phyloP scores from a whole-genome alignment of 1,284 basidiomycete species.

The Trichosporon inkin region DNA sequence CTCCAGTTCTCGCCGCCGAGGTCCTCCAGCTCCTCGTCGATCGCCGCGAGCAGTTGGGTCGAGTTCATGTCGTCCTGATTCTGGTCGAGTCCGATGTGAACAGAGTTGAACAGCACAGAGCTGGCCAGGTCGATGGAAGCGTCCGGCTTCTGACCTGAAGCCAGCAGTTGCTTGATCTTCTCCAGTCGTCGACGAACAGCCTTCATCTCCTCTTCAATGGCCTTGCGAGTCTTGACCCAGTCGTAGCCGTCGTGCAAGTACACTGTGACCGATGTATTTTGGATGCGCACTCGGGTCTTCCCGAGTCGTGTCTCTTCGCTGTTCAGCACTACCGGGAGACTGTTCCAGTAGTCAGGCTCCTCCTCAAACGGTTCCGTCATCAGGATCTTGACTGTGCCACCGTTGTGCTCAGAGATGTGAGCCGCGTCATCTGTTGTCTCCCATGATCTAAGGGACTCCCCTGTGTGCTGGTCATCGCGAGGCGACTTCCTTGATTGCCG shows the following conservation, averaged over 20 bases:
- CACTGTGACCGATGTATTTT: constrained; percentile 62
- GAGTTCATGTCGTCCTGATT: constrained; percentile 65
- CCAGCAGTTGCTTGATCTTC: constrained; percentile 90
- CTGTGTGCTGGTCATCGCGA: constrained; percentile 65
- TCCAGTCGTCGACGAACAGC: constrained; percentile 79
- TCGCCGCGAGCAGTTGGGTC: constrained; percentile 73
- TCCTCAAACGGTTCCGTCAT: constrained; percentile 57
- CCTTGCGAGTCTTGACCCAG: constrained; percentile 77
- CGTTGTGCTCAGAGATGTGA: constrained; percentile 85
- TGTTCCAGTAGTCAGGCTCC: constrained; percentile 69
- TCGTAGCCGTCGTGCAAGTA: constrained; percentile 90
- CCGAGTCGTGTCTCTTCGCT: constrained; percentile 30
- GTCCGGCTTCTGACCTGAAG: constrained; percentile 82
- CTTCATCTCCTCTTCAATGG: constrained; percentile 82
- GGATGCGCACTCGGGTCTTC: constrained; percentile 54
- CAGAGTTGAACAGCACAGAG: constrained; percentile 73
- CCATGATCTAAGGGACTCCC: constrained; percentile 42
- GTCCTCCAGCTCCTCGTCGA: constrained; percentile 76
- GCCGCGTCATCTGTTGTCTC: constrained; percentile 54
- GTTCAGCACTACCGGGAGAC: constrained; percentile 52
- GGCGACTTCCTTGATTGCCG: constrained; percentile 27
- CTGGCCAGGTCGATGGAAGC: constrained; percentile 69
- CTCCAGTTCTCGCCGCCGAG: constrained; percentile 62
- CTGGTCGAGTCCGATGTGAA: constrained; percentile 75
- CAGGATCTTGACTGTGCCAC: constrained; percentile 79